These are phyloP conservation scores for Leccinum variicolor DNA, from an alignment of 768 basidiomycete species.

Conservation along the genomic window DNA sequence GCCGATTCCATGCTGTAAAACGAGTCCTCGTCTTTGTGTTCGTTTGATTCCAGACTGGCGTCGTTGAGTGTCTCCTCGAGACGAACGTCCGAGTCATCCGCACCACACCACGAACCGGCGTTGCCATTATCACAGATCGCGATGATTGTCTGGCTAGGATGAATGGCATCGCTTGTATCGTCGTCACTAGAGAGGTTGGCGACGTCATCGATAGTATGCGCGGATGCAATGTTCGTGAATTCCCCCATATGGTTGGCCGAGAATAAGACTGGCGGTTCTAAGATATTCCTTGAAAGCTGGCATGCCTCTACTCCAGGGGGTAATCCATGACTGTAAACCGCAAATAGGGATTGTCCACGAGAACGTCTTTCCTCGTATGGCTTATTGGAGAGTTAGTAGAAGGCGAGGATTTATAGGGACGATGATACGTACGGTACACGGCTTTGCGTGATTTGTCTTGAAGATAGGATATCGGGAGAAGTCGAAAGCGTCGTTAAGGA, in stretches of 20 bases:
- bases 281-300: constrained; percentile 16
- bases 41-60: background rate
- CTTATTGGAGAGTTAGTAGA: background rate
- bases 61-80: background rate
- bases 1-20: constrained; percentile 26
- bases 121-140: background rate
- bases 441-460: background rate
- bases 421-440: constrained; percentile 6
- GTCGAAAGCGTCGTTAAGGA: constrained; percentile 22
- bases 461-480: constrained; percentile 11
- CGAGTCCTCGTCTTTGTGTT: constrained; percentile 14
- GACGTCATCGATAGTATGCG: constrained; percentile 11
- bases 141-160: background rate
- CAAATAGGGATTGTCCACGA: constrained; percentile 4
- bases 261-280: constrained; percentile 20
- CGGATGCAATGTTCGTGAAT: constrained; percentile 6
- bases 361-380: background rate
- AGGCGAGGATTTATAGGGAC: background rate
- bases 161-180: background rate
- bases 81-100: background rate
- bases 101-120: background rate
- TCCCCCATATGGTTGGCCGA: constrained; percentile 17
- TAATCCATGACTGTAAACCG: background rate
- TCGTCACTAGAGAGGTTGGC: constrained; percentile 1
- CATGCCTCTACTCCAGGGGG: background rate